These are phyloP conservation scores for Marasmius tenuissimus DNA, from an alignment of 1,284 basidiomycete genomes.

Conservation along the genomic window DNA sequence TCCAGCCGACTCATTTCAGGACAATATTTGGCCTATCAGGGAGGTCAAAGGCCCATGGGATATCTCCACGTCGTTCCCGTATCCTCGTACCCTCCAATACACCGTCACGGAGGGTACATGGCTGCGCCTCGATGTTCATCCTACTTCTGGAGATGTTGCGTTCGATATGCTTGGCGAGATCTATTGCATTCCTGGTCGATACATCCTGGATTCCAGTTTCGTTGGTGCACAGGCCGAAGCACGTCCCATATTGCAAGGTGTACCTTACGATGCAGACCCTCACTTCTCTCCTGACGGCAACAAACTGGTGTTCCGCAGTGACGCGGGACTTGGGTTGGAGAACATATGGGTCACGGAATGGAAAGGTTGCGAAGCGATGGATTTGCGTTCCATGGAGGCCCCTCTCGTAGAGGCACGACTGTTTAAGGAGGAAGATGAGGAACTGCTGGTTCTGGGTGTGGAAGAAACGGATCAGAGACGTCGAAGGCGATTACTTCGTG, in stretches of 20 bases:
- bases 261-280: conserved; percentile 70
- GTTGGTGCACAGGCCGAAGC: conserved; percentile 33
- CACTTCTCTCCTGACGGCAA: conserved; percentile 70
- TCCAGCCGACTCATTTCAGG: conserved; percentile 38
- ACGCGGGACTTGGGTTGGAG: conserved; percentile 69
- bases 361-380: conserved; percentile 61
- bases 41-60: conserved; percentile 63
- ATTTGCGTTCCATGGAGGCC: conserved; percentile 38
- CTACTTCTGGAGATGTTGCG: conserved; percentile 64
- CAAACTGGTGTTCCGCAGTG: conserved; percentile 63
- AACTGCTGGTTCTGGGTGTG: conserved; percentile 46
- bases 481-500: conserved; percentile 49
- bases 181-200: conserved; percentile 58
- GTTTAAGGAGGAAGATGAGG: conserved; percentile 45
- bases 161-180: conserved; percentile 77
- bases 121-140: conserved; percentile 71
- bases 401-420: conserved; percentile 34
- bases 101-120: conserved; percentile 75
- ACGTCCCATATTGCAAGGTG: conserved; percentile 52
- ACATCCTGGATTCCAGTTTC: not conserved
- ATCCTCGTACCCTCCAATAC: conserved; percentile 61
- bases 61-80: conserved; percentile 73
- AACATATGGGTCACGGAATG: conserved; percentile 73
- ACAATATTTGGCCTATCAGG: conserved; percentile 66
- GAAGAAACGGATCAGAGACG: conserved; percentile 50